Base-by-base conservation (phyloP, 805 yeast species). In the Brettanomyces anomalus region DNA sequence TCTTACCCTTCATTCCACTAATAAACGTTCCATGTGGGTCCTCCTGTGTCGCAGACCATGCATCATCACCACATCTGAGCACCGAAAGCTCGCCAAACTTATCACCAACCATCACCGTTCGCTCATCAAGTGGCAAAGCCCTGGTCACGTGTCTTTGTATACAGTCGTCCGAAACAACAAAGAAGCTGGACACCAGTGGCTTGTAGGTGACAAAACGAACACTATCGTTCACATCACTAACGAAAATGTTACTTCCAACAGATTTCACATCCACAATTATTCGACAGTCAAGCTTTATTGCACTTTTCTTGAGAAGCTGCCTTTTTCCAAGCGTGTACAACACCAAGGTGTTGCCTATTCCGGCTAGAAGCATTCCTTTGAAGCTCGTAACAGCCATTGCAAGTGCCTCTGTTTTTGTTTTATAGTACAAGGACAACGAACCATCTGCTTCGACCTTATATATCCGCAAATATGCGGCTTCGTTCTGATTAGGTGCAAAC, bases 91-190 rank as follows among this genome's bases (percentile, higher is more conserved):
- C 85, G 0, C 97, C 97, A 61, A 84, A 87, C 54, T 79, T 81
- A 57, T 93, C 97, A 13, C 96, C 96, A 1, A 85, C 86, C 34
- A 83, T 65, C 1, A 84, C 75, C 0, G 96, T 87, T 43, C 77
- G 78, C 47, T 77, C 74, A 57, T 93, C 97, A 4, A 93, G 61
- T 49, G 76, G 62, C 3, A 68, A 55, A 36, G 82, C 51, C 3
- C 78, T 51, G 0, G 94, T 81, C 3, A 82, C 70, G 53, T 82
- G 84, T 28, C 96, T 66, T 30, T 79, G 69, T 33, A 81, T 62
- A 0, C 70, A 58, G 60, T 93, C 97, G 54, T 79, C 88, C 1
- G 78, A 79, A 44, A 89, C 65, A 2, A 82, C 74, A 6, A 76
- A 54, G 52, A 90, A 84, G 17, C 55, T 62, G 48, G 76, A 74